phyloP scores from a whole-genome alignment of 2,329 filamentous ascomycete species.

The Chaetomium olivaceum region DNA sequence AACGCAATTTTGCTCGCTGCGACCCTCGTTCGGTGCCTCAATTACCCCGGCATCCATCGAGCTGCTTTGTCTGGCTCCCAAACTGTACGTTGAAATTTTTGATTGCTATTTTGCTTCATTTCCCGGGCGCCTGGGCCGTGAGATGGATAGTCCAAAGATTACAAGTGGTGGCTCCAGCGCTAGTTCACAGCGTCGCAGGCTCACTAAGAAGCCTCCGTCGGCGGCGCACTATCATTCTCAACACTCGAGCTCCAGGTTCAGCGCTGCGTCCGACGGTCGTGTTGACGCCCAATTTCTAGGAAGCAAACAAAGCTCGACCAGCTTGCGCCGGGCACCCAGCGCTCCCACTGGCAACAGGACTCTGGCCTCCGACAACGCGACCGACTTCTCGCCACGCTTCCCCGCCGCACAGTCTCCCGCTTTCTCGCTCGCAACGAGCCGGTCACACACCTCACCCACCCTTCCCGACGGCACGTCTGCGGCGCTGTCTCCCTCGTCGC shows the following conservation, averaged over 20 bases:
- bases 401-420: slow-evolving; percentile 28
- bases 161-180: slow-evolving; percentile 36
- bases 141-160: slow-evolving; percentile 33
- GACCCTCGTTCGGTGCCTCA: slow-evolving; percentile 30
- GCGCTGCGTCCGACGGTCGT: slow-evolving; percentile 52
- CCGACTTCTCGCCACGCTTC: slow-evolving; percentile 52
- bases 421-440: slow-evolving; percentile 35
- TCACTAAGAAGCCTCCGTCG: slow-evolving; percentile 62
- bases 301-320: slow-evolving; percentile 65
- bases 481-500: slow-evolving; percentile 32
- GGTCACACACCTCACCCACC: slow-evolving; percentile 50
- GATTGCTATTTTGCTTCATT: slow-evolving; percentile 7
- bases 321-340: slow-evolving; percentile 61
- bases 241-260: slow-evolving; percentile 35
- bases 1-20: slow-evolving; percentile 33
- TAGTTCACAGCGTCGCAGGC: slow-evolving; percentile 58
- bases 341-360: slow-evolving; percentile 53
- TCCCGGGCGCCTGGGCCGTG: slow-evolving; percentile 23
- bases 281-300: slow-evolving; percentile 59
- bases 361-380: slow-evolving; percentile 52
- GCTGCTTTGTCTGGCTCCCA: slow-evolving; percentile 25
- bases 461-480: slow-evolving; percentile 50
- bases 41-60: slow-evolving; percentile 29
- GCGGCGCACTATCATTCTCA: slow-evolving; percentile 47
- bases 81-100: slow-evolving; percentile 28